A percentile compares a stretch with the other conserved stretches of the same genome.
These are phyloP conservation scores for Rhodotorula babjevae DNA, from an alignment of 768 basidiomycete genomes.

Conservation along the genomic window DNA sequence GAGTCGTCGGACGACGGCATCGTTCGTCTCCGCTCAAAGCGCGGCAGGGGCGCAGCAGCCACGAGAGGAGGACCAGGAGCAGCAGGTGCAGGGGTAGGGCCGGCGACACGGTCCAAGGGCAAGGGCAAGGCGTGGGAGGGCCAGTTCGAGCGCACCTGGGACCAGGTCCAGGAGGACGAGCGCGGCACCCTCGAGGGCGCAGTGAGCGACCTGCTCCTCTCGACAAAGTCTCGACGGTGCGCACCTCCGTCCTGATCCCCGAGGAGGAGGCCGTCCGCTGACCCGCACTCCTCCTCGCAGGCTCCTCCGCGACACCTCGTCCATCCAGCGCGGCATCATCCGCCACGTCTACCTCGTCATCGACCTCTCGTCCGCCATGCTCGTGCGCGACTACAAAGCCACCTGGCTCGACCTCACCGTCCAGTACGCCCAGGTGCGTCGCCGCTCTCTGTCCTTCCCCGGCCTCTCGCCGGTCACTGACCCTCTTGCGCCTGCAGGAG, in stretches of 20 bases:
- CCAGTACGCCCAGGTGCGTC: constrained; percentile 60
- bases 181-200: constrained; percentile 81
- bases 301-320: constrained; percentile 71
- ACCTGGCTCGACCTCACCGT: constrained; percentile 86
- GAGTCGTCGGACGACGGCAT: background rate
- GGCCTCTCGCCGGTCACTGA: too few relatives aligned
- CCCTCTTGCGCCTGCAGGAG: constrained; percentile 52
- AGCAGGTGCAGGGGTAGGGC: background rate
- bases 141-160: constrained; percentile 90
- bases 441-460: too few relatives aligned
- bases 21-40: background rate
- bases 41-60: background rate
- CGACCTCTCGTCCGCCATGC: constrained; percentile 85
- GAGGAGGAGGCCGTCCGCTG: background rate
- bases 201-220: constrained; percentile 81
- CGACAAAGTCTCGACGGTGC: constrained; percentile 76
- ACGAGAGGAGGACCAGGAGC: background rate
- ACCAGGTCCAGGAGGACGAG: constrained; percentile 93
- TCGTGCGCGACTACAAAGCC: constrained; percentile 92
- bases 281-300: constrained; percentile 48
- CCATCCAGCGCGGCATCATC: constrained; percentile 91
- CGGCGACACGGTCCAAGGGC: constrained; percentile 11
- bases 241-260: constrained; percentile 27
- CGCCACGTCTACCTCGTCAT: constrained; percentile 89
- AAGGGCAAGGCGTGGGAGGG: constrained; percentile 85